phyloP scores from a whole-genome alignment of 345 rosid species.

The Firmiana major region DNA sequence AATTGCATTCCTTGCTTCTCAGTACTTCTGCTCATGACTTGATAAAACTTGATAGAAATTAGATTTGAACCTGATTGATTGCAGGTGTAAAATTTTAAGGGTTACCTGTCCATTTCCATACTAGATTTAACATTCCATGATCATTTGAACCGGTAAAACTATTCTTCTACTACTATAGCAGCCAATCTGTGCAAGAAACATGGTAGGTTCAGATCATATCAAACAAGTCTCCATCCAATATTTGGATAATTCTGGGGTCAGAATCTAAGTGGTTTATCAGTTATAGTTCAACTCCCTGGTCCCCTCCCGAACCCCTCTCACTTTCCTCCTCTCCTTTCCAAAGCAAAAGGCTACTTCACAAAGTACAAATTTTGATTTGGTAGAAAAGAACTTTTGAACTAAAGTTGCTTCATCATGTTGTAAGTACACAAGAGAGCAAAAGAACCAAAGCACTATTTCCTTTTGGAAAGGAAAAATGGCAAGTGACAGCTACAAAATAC shows the following conservation, averaged over 20 bases:
- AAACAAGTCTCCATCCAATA: neutral
- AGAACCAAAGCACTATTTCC: neutral
- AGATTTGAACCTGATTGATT: too few relatives aligned
- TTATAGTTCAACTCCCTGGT: neutral
- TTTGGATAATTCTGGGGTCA: neutral
- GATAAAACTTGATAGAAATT: too few relatives aligned
- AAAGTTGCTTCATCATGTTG: neutral
- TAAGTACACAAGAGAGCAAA: neutral
- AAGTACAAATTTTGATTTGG: neutral
- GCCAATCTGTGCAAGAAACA: neutral
- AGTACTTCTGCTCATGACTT: too few relatives aligned
- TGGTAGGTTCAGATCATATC: neutral
- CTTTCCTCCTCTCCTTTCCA: neutral
- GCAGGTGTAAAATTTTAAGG: too few relatives aligned
- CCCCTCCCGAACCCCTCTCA: neutral
- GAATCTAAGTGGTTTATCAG: neutral
- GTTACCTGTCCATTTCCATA: too few relatives aligned
- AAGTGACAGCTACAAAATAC: neutral
- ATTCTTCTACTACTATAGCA: neutral
- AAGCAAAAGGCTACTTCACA: neutral
- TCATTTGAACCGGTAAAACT: neutral
- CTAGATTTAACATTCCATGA: too few relatives aligned
- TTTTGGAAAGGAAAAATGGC: neutral
- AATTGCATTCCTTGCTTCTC: too few relatives aligned
- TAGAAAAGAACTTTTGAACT: neutral